A percentile compares a stretch with the other conserved stretches of the same genome.
Evolutionary conservation across 2,329 filamentous ascomycete genomes (phyloP).

Genomic region (Chalaropsis thielavioides): DNA sequence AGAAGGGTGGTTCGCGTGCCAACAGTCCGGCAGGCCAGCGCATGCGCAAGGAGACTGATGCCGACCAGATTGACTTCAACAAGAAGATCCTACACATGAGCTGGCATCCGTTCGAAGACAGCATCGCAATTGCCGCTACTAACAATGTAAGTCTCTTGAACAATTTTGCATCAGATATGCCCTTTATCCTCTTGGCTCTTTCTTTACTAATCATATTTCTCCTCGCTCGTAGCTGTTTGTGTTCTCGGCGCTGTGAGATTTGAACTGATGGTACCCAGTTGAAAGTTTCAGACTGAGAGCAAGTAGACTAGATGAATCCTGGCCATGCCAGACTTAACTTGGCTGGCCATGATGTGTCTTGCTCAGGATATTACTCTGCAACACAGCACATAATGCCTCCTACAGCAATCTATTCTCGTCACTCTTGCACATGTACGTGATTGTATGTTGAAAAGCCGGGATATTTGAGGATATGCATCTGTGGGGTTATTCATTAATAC

Average conservation of each 20-base stretch:
- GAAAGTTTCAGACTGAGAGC: background rate
- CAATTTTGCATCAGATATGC: no score
- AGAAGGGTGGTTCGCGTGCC: slow-evolving; percentile 79
- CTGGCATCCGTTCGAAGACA: slow-evolving; percentile 99
- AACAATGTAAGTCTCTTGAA: slow-evolving; percentile 89
- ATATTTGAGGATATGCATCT: background rate
- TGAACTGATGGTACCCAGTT: background rate
- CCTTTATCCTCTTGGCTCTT: background rate
- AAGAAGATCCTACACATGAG: slow-evolving; percentile 99
- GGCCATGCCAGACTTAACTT: background rate
- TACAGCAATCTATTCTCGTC: slow-evolving; percentile 1
- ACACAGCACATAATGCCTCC: slow-evolving; percentile 15
- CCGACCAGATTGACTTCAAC: slow-evolving; percentile 99
- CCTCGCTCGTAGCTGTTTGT: slow-evolving; percentile 48
- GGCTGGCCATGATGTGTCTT: background rate
- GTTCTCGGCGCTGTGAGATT: slow-evolving; percentile 54
- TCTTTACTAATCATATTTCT: slow-evolving; percentile 20
- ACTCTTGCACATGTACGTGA: background rate
- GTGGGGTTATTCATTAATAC: background rate
- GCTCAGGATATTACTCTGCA: slow-evolving; percentile 8
- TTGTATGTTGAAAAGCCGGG: background rate
- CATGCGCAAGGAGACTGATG: slow-evolving; percentile 98
- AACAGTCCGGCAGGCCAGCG: slow-evolving; percentile 81
- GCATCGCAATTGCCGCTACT: slow-evolving; percentile 96
- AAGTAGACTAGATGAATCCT: slow-evolving; percentile 1